Base-by-base conservation (phyloP, 2,329 filamentous ascomycete genomes). In the Curvularia hawaiiensis region DNA sequence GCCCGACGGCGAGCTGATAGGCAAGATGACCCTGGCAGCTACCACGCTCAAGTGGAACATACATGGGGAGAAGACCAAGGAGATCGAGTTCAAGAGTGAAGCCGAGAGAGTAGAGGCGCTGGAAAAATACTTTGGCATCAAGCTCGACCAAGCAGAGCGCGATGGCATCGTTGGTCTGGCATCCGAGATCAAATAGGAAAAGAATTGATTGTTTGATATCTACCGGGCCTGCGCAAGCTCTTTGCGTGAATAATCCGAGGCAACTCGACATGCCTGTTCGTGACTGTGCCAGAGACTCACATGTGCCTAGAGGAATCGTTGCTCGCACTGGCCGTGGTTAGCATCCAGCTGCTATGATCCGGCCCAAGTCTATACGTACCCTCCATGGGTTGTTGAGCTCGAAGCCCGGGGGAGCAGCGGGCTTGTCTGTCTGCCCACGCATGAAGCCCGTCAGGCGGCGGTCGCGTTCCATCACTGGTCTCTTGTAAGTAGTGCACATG, bases 311-410 rank as follows among this genome's bases (percentile, higher is more conserved):
- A 74, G 24, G 65, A 72, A 76, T 58, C 76, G 73, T 55, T 68
- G 65, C 70, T 78, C 76, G 64, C 74, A 68, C 76, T 78, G 62
- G 44, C 31, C 18, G 10, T 24, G 43, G 65, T 78, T 59, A 77
- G 72, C 59, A 56, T n/a, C n/a, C 14, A 40, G 26, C n/a, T 22
- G 40, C 12, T 12, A 20, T 14, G 20, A 47, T 35, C 33, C 10
- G 14, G 28, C 10, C 41, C 20, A 39, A 30, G 14, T 38, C 24
- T 2, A 33, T 58, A 72, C 82, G 57, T 81, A 88, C 86, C 82
- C 83, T 86, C 86, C 86, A 89, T 62, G 84, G 84, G 77, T 87
- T 88, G 82, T 83, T 88, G 69, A 88, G 73, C 76, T 88, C 86
- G 77, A 88, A 89, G 59, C 85, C 86, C 55, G 79, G 75, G 28